Percentiles rank a stretch among this genome's conserved stretches.
Conservation (phyloP, 2,329 filamentous ascomycete genomes). For the Trichoderma koningii region DNA sequence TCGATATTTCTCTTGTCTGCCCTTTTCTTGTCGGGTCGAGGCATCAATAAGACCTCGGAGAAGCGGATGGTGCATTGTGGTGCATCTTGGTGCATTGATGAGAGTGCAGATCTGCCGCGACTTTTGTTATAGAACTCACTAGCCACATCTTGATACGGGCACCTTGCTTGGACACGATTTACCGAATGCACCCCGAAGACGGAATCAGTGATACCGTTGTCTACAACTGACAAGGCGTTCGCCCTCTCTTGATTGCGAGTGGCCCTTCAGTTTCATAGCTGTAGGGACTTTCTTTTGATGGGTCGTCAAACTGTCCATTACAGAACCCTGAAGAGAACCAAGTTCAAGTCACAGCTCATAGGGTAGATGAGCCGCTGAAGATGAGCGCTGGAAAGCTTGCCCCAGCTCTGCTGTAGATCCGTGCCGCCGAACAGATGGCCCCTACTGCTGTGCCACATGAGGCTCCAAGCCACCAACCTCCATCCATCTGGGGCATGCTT, state of each 20-base stretch:
- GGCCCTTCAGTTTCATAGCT: no score
- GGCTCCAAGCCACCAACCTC: conserved; percentile 9
- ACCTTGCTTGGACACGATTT: not conserved
- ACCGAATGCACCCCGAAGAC: not conserved
- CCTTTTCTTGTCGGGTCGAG: not conserved
- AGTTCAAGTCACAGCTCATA: not conserved
- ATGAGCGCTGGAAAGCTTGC: not conserved
- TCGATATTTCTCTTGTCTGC: not conserved
- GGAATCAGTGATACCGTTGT: not conserved
- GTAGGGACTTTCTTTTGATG: no score
- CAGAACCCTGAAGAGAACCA: no score
- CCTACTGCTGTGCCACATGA: conserved; percentile 19
- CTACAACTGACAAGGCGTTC: not conserved
- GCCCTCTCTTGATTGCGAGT: not conserved
- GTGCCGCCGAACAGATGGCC: not conserved
- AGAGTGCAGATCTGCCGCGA: not conserved
- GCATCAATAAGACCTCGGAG: not conserved
- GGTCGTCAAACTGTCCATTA: no score
- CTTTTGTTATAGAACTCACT: not conserved
- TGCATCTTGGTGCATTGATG: not conserved
- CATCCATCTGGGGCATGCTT: conserved; percentile 8
- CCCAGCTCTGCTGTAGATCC: not conserved
- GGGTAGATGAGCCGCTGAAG: not conserved
- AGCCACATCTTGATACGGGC: conserved; percentile 2
- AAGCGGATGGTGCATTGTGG: not conserved